Base-by-base conservation (phyloP, 2,329 filamentous ascomycete genomes). In the Xylariales sp. region DNA sequence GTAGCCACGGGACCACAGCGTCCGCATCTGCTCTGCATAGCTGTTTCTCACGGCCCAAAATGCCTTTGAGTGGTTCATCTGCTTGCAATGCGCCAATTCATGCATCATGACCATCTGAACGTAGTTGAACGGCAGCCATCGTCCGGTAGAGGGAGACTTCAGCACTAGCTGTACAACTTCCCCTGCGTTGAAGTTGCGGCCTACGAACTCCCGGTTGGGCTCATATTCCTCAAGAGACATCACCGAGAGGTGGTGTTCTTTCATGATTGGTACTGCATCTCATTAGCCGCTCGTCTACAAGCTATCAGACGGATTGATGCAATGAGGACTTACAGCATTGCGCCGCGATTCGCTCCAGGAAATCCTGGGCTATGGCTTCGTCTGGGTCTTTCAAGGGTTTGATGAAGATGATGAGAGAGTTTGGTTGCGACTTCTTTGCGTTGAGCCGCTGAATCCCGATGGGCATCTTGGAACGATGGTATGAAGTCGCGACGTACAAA, bases 71-170 rank as follows among this genome's bases (percentile, higher is more conserved):
- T 95, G 88, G 60, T 95, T 94, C 89, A 95, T 95, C 59, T 95
- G 84, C 61, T 87, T 85, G 71, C 86, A 90, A 61, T 94, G 88
- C 3, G 88, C 88, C 21, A 94, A 69, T 68, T 93, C 87, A 59
- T 95, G 88, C 79, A 94, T 90, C 88, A 95, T 94, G 50, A 94
- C 87, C 86, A 93, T 91, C 63, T 93, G 86, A 12, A 95, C 86
- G 56, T 89, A 88, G 46, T 80, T 72, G 56, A 93, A 89, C 0
- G 86, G 85, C 16, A 95, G 69, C 88, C 88, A 95, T 44, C 68
- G 74, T 19, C 78, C 78, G 1, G 74, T 76, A 4, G 65, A 69
- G 0, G 73, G 74, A 1, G 85, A 79, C 52, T 83, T 84, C 19
- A 95, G 74, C 1, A 95, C 88, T 1, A 95, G 74, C 63, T 95